Conservation (phyloP, 495 filamentous ascomycete species). For the Neurospora africana region DNA sequence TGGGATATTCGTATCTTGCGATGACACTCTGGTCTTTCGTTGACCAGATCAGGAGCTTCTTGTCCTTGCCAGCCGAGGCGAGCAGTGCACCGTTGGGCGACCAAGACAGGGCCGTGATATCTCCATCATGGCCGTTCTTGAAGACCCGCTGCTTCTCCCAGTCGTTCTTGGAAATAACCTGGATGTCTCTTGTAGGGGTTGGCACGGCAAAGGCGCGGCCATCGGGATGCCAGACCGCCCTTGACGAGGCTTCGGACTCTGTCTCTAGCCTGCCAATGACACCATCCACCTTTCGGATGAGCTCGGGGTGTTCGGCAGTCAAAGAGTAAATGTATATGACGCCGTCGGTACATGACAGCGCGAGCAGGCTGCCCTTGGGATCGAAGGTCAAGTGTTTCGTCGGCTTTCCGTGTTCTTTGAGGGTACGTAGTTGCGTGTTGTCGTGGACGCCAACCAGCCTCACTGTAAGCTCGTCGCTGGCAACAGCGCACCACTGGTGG, state of each 20-base stretch:
- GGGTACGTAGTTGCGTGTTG: constrained; percentile 58
- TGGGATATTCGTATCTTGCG: constrained; percentile 61
- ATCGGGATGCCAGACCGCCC: constrained; percentile 86
- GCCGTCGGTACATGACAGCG: constrained; percentile 82
- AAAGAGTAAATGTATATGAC: constrained; percentile 82
- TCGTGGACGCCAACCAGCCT: constrained; percentile 77
- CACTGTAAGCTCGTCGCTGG: constrained; percentile 88
- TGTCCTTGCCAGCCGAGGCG: constrained; percentile 71
- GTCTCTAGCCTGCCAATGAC: constrained; percentile 69
- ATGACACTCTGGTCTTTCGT: constrained; percentile 72
- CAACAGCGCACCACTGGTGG: constrained; percentile 81
- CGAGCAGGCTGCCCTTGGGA: constrained; percentile 61
- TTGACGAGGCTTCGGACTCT: constrained; percentile 65
- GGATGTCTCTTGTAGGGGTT: constrained; percentile 74
- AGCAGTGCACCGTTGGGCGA: constrained; percentile 88
- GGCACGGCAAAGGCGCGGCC: constrained; percentile 81
- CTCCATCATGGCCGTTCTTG: constrained; percentile 64
- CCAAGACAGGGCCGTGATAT: constrained; percentile 83
- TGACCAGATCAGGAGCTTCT: constrained; percentile 80
- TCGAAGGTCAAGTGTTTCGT: constrained; percentile 87
- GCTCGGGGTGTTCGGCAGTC: constrained; percentile 64
- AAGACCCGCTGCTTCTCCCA: constrained; percentile 79
- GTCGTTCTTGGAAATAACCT: constrained; percentile 73
- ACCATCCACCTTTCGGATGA: constrained; percentile 75
- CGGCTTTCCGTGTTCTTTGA: constrained; percentile 73